Base-by-base conservation (phyloP, 257 asterid species). In the Solanum microdontum region DNA sequence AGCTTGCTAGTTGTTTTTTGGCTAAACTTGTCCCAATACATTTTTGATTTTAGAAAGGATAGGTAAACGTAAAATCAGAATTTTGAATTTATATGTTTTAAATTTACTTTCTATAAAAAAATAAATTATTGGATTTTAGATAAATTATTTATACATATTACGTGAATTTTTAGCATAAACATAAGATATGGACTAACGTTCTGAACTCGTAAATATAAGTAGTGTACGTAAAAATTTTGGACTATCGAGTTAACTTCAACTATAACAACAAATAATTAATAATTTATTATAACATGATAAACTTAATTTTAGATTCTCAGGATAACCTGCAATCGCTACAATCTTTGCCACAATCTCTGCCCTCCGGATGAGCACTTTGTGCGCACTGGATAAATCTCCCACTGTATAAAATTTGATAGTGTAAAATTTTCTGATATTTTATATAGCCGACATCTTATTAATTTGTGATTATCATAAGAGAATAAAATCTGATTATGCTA, bases 101-200 rank as follows among this genome's bases (percentile, higher is more conserved):
- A 51, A 51, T 45, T 48, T 58, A 3, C 0, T 58, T 1, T 58
- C 1, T 58, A 0, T 2, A 6, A 17, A 55, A 51, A 55, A 51
- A 5, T 0, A 11, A 17, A 2, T 6, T 15, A 55, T 17, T 17
- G 0, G 0, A 55, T 19, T 58, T 21, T 58, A 0, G 10, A 8
- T 58, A 58, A 58, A 58, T 3, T 21, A 1, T 21, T 58, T 3
- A 58, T 58, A 58, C 12, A 58, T 58, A 58, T 58, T 55, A 55
- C 4, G n/a, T 55, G 58, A 21, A 58, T 58, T 58, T 17, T 58
- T 8, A 21, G 6, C 34, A 66, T 24, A 12, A 68, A 14, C 4
- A 13, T 12, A 68, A 12, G 34, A 68, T 68, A 4, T 11, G 8
- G 19, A 24, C 73, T 51, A 51, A 15, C 23, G 62, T 15, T 51